Base-by-base conservation (phyloP, 192 early-diverging fungal genomes). In the Coemansia sp. region DNA sequence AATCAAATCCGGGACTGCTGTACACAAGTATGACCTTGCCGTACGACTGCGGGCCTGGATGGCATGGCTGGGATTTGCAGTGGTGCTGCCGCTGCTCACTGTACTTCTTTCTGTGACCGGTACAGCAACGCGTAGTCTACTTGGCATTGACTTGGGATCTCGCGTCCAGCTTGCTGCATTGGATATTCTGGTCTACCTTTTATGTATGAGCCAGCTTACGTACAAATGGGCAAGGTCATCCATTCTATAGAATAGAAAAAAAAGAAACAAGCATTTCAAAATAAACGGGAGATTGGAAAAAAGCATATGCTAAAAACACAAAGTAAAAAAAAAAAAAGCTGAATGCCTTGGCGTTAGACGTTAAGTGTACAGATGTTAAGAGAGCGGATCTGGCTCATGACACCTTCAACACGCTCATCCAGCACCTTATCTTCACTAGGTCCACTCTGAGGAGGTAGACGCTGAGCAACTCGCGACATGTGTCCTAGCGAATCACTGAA, bases 331-430 rank as follows among this genome's bases (percentile, higher is more conserved):
- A 5, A 24, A 59, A 7, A 59, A 59, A 30, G 32, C 8, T 46
- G 33, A 29, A 21, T 61, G 59, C 31, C 59, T 39, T n/a, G 21
- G 20, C 22, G n/a, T 55, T 71, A 78, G 10, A 76, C 67, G 61
- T 76, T 84, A 59, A 89, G 85, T n/a, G 87, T 90, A 75, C 96
- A 98, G 64, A 98, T 98, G 50, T 87, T 83, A 36, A 98, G 76
- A 59, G 92, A 92, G 25, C 94, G 84, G 90, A 98, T 93, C 75
- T 95, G 91, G 66, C 85, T 82, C 82, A 98, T 85, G 21, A 94
- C 92, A 22, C 84, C 83, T 59, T 95, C 93, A 9, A 94, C 86
- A 14, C 89, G 78, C 27, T 89, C 84, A 36, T 98, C 92, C 36
- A 91, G 68, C 6, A 63, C 50, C 6, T 63, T 64, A 29, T 84